These are phyloP conservation scores for Jimgerdemannia flammicorona DNA, from an alignment of 192 early-diverging fungal genomes.

Conservation along the genomic window DNA sequence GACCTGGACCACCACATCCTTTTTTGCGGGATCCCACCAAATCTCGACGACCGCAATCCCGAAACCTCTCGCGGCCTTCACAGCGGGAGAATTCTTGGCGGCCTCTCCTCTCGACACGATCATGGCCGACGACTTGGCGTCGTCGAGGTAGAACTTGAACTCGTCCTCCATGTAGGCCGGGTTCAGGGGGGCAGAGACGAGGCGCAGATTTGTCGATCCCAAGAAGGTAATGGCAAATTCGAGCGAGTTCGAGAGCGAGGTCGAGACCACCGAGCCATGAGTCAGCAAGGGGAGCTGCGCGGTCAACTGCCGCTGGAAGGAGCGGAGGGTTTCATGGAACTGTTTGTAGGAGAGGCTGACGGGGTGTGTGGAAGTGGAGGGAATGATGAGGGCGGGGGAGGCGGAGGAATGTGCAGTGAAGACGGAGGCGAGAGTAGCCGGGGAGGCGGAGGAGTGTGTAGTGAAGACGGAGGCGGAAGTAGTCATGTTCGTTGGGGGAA, in stretches of 20 bases:
- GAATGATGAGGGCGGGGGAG: slow-evolving; percentile 33
- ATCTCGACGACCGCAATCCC: slow-evolving; percentile 56
- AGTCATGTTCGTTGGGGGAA: not conserved
- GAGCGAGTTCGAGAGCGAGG: slow-evolving; percentile 64
- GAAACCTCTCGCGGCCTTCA: slow-evolving; percentile 46
- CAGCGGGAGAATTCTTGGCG: slow-evolving; percentile 46
- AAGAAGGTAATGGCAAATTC: slow-evolving; percentile 67
- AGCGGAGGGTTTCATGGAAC: slow-evolving; percentile 16
- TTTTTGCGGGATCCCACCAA: slow-evolving; percentile 35
- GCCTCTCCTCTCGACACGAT: slow-evolving; percentile 55
- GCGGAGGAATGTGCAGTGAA: slow-evolving; percentile 18
- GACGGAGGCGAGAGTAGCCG: slow-evolving; percentile 29
- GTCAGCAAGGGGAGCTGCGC: slow-evolving; percentile 3
- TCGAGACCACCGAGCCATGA: slow-evolving; percentile 39
- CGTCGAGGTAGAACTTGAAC: slow-evolving; percentile 72
- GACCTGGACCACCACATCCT: slow-evolving; percentile 16
- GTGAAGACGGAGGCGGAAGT: slow-evolving; percentile 31
- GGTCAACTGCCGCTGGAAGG: slow-evolving; percentile 24
- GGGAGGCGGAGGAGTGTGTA: not conserved
- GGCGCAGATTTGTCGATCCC: slow-evolving; percentile 53
- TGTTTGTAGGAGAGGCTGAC: slow-evolving; percentile 19
- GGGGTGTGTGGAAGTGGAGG: slow-evolving; percentile 13
- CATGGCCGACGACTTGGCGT: slow-evolving; percentile 57
- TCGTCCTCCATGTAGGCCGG: slow-evolving; percentile 63
- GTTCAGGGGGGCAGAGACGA: slow-evolving; percentile 72